A percentile compares a stretch with the other conserved stretches of the same genome.
These are phyloP conservation scores for Ophiostoma sp. DNA, from an alignment of 2,329 filamentous ascomycete genomes.

Conservation along the genomic window DNA sequence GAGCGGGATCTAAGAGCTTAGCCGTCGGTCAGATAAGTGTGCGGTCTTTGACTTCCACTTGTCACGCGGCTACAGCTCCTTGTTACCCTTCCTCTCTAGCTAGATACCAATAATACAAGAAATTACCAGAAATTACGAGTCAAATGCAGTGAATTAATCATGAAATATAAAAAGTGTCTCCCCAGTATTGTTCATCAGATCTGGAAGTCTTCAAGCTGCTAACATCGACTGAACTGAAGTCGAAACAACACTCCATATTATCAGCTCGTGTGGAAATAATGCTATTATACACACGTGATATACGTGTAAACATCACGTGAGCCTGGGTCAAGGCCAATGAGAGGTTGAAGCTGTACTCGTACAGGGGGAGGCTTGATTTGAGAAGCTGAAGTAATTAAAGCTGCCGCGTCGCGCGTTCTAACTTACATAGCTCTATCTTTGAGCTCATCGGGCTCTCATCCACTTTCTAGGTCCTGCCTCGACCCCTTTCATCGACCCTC, in stretches of 20 bases:
- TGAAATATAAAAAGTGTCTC: background rate
- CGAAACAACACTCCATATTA: background rate
- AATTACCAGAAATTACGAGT: background rate
- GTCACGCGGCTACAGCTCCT: background rate
- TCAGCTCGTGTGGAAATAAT: background rate
- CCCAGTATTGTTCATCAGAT: background rate
- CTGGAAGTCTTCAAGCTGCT: background rate
- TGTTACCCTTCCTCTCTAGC: background rate
- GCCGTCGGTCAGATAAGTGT: background rate
- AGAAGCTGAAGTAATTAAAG: no score
- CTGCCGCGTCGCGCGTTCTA: no score
- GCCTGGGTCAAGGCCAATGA: no score
- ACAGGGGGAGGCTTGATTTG: no score
- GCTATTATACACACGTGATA: no score
- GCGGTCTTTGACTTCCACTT: no score
- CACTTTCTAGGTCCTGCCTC: no score
- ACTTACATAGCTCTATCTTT: no score
- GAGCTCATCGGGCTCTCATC: no score
- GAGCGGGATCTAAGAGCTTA: background rate
- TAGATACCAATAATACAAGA: conserved; percentile 2
- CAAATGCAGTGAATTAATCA: background rate
- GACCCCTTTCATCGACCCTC: no score
- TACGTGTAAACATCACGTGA: no score
- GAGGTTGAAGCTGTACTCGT: no score
- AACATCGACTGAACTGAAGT: background rate